These are phyloP conservation scores for Fusarium hainanense DNA, from an alignment of 2,329 filamentous ascomycete species.

Conservation along the genomic window DNA sequence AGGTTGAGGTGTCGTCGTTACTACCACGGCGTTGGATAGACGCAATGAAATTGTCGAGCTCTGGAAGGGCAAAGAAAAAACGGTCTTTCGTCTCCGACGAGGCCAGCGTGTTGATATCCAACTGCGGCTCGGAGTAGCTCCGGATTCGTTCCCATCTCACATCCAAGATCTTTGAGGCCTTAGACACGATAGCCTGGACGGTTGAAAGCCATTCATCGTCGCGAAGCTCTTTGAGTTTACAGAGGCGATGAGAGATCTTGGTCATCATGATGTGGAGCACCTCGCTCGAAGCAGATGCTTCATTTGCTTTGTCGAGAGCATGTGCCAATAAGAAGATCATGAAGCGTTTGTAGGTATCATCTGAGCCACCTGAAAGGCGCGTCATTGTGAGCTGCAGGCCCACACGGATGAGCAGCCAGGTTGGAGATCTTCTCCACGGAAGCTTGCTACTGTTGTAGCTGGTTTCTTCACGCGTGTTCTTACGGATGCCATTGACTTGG, in stretches of 20 bases:
- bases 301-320: neutral
- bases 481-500: conserved; percentile 52
- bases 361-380: neutral
- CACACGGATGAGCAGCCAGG: conserved; percentile 67
- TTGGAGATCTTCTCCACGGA: conserved; percentile 62
- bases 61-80: conserved; percentile 12
- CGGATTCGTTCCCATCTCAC: conserved; percentile 22
- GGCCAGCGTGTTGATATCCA: neutral
- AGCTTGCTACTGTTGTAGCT: conserved; percentile 50
- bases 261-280: conserved; percentile 22
- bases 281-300: neutral
- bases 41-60: conserved; percentile 21
- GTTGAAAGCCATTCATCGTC: conserved; percentile 12
- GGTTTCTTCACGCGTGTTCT: conserved; percentile 66
- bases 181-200: conserved; percentile 3
- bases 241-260: conserved; percentile 25
- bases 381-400: conserved; percentile 54
- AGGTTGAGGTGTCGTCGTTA: neutral
- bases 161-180: neutral
- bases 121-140: neutral
- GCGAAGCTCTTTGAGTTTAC: conserved; percentile 5
- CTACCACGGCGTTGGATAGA: conserved; percentile 1
- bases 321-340: conserved; percentile 27
- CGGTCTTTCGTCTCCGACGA: conserved; percentile 1
- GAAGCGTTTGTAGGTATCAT: conserved; percentile 26